phyloP scores from a whole-genome alignment of 2,329 filamentous ascomycete species.

The Colletotrichum paranaense region DNA sequence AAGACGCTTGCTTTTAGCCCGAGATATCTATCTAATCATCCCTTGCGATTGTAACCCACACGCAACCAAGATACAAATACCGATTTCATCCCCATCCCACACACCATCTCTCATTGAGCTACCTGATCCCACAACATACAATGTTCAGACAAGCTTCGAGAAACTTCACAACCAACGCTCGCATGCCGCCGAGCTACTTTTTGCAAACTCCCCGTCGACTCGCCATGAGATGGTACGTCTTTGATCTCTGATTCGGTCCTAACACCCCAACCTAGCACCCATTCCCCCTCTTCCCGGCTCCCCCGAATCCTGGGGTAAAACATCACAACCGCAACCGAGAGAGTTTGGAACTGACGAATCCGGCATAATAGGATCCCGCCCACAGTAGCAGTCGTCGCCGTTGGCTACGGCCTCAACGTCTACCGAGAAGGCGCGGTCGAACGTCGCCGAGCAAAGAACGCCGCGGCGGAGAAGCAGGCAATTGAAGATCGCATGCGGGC shows the following conservation, averaged over 20 bases:
- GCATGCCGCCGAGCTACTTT: constrained; percentile 47
- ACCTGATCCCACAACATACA: neutral
- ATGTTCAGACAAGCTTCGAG: constrained; percentile 38
- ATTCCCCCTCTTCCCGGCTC: neutral
- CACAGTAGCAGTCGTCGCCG: constrained; percentile 44
- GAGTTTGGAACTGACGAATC: neutral
- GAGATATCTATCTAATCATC: constrained; percentile 13
- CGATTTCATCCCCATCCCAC: constrained; percentile 4
- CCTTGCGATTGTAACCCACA: constrained; percentile 22
- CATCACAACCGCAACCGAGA: neutral
- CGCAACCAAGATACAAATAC: constrained; percentile 17
- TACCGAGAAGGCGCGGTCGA: constrained; percentile 44
- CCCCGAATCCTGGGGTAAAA: constrained; percentile 6
- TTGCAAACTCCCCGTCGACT: constrained; percentile 44
- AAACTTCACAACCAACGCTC: constrained; percentile 48
- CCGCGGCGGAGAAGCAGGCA: constrained; percentile 47
- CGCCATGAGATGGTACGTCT: constrained; percentile 46
- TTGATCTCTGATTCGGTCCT: neutral
- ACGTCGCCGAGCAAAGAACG: constrained; percentile 41
- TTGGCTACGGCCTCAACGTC: constrained; percentile 49
- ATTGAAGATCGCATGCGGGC: constrained; percentile 50
- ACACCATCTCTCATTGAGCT: neutral
- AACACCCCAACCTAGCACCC: neutral
- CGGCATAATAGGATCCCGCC: constrained; percentile 44
- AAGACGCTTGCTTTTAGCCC: constrained; percentile 7